phyloP scores from a whole-genome alignment of 129 eudicot species.

The Artemisia argyi region DNA sequence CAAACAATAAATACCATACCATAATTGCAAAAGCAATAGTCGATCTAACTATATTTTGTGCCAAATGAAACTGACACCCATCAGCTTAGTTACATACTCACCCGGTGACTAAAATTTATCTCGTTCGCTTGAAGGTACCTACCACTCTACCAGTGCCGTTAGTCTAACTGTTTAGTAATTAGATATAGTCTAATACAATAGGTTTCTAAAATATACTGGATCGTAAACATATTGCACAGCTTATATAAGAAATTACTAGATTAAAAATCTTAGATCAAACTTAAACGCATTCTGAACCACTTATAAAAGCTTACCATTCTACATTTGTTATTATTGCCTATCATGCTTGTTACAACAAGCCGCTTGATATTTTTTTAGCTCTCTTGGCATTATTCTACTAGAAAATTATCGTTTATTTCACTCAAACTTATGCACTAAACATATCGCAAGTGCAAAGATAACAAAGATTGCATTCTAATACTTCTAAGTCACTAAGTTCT shows the following conservation, averaged over 20 bases:
- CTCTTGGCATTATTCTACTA: neutral
- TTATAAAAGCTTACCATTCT: too few relatives aligned
- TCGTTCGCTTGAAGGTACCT: neutral
- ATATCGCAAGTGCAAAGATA: too few relatives aligned
- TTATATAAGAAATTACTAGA: neutral
- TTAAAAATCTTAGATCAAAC: conserved; percentile 9
- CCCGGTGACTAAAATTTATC: neutral
- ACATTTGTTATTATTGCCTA: neutral
- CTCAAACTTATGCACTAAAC: neutral
- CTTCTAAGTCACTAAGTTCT: neutral
- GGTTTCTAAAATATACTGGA: conserved; percentile 5
- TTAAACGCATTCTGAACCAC: neutral
- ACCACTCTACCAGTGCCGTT: neutral
- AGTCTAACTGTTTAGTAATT: neutral
- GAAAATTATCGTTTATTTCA: neutral
- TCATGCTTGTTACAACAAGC: too few relatives aligned
- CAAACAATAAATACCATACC: neutral
- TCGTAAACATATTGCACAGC: neutral
- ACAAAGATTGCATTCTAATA: neutral
- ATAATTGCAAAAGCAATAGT: neutral
- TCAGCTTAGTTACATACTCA: neutral
- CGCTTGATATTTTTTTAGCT: too few relatives aligned
- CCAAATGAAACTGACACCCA: neutral
- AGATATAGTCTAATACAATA: neutral
- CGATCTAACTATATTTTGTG: too few relatives aligned